Percentiles rank a stretch among this genome's conserved stretches.
phyloP scores from a whole-genome alignment of 768 basidiomycete species.

The Lentinula detonsa region DNA sequence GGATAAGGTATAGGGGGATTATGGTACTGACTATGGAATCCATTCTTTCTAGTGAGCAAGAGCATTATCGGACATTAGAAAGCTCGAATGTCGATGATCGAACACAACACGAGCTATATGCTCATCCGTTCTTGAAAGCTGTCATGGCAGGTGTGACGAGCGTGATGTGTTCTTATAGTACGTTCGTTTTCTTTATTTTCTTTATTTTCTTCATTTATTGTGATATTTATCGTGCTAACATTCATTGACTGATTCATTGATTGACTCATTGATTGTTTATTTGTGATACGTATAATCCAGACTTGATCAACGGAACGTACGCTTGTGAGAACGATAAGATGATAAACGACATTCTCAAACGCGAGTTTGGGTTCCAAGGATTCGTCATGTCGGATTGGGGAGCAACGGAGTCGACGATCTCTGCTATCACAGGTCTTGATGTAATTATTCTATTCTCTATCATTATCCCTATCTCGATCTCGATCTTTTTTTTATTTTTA shows the following conservation, averaged over 20 bases:
- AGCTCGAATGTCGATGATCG: slow-evolving; percentile 75
- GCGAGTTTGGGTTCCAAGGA: slow-evolving; percentile 73
- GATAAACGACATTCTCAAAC: slow-evolving; percentile 70
- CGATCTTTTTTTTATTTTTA: too few relatives aligned
- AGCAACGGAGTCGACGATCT: slow-evolving; percentile 57
- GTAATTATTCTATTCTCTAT: slow-evolving; percentile 35
- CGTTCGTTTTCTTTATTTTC: slow-evolving; percentile 17
- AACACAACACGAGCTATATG: slow-evolving; percentile 72
- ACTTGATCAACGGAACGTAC: slow-evolving; percentile 63
- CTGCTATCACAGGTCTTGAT: slow-evolving; percentile 57
- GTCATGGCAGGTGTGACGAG: slow-evolving; percentile 70
- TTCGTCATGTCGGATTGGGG: slow-evolving; percentile 73
- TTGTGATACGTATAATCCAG: slow-evolving; percentile 21
- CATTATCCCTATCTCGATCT: too few relatives aligned
- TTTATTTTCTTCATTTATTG: not conserved
- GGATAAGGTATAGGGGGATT: not conserved
- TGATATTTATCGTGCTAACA: too few relatives aligned
- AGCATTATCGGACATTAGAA: slow-evolving; percentile 47
- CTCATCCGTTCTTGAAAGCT: slow-evolving; percentile 62
- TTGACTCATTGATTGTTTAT: too few relatives aligned
- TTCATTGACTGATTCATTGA: too few relatives aligned
- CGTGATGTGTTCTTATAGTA: slow-evolving; percentile 76
- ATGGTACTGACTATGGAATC: too few relatives aligned
- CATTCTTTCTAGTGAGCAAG: slow-evolving; percentile 50
- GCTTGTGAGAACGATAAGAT: slow-evolving; percentile 72